phyloP scores from a whole-genome alignment of 1,139 yeast species.

The Scheffersomyces stambukii region DNA sequence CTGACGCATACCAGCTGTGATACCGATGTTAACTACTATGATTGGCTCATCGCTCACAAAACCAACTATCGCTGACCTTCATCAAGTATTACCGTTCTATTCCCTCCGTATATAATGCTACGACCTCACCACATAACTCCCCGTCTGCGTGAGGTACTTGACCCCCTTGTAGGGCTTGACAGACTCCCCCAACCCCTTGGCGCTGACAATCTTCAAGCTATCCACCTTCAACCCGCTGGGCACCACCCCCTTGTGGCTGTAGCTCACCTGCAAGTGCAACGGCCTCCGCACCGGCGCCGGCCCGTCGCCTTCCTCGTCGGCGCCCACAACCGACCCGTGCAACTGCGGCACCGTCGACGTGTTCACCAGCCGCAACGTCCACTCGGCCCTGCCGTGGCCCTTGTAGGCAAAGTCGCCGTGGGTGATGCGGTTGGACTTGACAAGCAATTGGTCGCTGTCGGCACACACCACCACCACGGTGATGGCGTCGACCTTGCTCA shows the following conservation, averaged over 20 bases:
- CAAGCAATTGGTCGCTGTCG: conserved; percentile 8
- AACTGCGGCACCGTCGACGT: conserved; percentile 70
- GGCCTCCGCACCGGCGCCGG: neutral
- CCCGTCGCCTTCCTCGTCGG: conserved; percentile 2
- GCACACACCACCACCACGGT: conserved; percentile 45
- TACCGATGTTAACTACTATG: too few relatives aligned
- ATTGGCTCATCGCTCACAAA: too few relatives aligned
- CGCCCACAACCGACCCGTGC: conserved; percentile 45
- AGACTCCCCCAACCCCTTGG: conserved; percentile 56
- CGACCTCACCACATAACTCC: conserved; percentile 51
- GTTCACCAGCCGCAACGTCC: conserved; percentile 62
- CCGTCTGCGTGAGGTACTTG: conserved; percentile 68
- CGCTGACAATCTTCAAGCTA: conserved; percentile 54
- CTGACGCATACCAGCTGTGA: too few relatives aligned
- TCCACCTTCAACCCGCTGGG: conserved; percentile 77
- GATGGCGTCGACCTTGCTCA: conserved; percentile 56
- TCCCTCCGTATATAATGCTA: too few relatives aligned
- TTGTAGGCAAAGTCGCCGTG: conserved; percentile 67
- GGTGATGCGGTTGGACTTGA: conserved; percentile 55
- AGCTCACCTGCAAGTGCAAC: conserved; percentile 20
- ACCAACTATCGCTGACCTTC: too few relatives aligned
- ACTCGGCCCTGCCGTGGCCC: conserved; percentile 55
- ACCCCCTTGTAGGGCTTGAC: conserved; percentile 91
- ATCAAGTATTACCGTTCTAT: too few relatives aligned
- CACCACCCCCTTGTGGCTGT: conserved; percentile 62